Percentiles rank a stretch among this genome's conserved stretches.
These are phyloP conservation scores for Komagataella mondaviorum DNA, from an alignment of 805 yeast genomes.

Conservation along the genomic window DNA sequence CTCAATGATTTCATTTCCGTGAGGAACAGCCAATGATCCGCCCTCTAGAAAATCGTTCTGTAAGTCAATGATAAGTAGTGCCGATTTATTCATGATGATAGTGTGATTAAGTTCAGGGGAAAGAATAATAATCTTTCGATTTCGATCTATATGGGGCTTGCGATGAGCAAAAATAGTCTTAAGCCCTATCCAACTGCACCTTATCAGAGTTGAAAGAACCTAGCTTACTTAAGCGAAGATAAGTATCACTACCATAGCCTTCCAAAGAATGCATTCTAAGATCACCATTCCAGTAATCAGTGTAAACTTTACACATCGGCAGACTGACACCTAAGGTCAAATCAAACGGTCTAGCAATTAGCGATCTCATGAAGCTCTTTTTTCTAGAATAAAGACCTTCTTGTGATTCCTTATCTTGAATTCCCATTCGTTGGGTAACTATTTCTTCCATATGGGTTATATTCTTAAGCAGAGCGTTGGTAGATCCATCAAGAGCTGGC, in stretches of 20 bases:
- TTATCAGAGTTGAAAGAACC: conserved; percentile 48
- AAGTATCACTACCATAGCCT: conserved; percentile 88
- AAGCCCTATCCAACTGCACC: conserved; percentile 60
- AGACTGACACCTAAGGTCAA: conserved; percentile 76
- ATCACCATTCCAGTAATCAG: conserved; percentile 95
- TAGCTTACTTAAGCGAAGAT: conserved; percentile 62
- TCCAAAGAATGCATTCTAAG: conserved; percentile 70
- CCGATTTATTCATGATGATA: conserved; percentile 19
- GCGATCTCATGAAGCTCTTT: conserved; percentile 41
- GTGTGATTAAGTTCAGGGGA: not conserved
- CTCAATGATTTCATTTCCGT: conserved; percentile 47
- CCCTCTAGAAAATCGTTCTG: conserved; percentile 78
- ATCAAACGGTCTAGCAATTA: conserved; percentile 63
- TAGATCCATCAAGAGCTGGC: not conserved
- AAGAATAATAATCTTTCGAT: not conserved
- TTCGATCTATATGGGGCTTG: not conserved
- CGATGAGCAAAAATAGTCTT: not conserved
- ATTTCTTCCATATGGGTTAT: conserved; percentile 14
- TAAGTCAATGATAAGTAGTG: conserved; percentile 65
- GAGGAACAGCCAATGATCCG: conserved; percentile 64
- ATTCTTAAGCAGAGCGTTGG: not conserved
- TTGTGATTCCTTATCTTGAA: conserved; percentile 3
- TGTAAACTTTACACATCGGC: conserved; percentile 86
- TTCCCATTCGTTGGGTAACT: conserved; percentile 11
- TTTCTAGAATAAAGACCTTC: conserved; percentile 8